phyloP scores from a whole-genome alignment of 2,329 filamentous ascomycete species.

The Huntiella abstrusa region DNA sequence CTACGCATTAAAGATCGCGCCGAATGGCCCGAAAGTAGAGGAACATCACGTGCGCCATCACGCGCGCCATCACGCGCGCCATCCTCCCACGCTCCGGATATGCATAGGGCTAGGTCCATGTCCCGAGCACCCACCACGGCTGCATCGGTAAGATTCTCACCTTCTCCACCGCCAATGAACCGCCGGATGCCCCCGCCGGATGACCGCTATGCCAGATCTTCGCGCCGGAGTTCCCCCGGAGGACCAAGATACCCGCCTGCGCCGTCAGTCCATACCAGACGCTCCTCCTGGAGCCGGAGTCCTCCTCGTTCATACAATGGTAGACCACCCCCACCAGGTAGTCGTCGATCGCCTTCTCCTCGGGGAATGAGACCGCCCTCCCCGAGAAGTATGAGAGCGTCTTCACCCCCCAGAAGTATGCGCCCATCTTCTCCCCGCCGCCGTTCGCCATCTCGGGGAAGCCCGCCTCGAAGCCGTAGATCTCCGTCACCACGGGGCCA shows the following conservation, averaged over 20 bases:
- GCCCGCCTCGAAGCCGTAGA: not conserved
- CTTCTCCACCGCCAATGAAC: conserved; percentile 1
- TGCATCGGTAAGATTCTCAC: conserved; percentile 5
- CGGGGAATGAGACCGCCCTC: not conserved
- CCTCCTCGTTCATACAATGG: not conserved
- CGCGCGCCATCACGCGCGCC: not conserved
- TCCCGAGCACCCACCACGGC: conserved; percentile 1
- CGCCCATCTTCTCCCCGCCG: not conserved
- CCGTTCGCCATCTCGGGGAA: not conserved
- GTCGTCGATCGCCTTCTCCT: not conserved
- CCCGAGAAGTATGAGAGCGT: not conserved
- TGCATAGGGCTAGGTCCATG: conserved; percentile 1
- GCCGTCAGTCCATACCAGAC: not conserved
- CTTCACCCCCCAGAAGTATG: not conserved
- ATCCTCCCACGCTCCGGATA: not conserved
- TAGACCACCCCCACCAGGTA: not conserved
- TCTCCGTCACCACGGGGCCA: not conserved
- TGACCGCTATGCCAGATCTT: not conserved
- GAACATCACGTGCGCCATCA: not conserved
- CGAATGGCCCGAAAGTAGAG: not conserved
- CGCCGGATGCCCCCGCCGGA: not conserved
- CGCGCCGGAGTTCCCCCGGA: not conserved
- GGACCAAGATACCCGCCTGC: not conserved
- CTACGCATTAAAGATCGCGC: not conserved
- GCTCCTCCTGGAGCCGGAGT: not conserved